These are phyloP conservation scores for Camelina laxa DNA, from an alignment of 345 rosid genomes.

Conservation along the genomic window DNA sequence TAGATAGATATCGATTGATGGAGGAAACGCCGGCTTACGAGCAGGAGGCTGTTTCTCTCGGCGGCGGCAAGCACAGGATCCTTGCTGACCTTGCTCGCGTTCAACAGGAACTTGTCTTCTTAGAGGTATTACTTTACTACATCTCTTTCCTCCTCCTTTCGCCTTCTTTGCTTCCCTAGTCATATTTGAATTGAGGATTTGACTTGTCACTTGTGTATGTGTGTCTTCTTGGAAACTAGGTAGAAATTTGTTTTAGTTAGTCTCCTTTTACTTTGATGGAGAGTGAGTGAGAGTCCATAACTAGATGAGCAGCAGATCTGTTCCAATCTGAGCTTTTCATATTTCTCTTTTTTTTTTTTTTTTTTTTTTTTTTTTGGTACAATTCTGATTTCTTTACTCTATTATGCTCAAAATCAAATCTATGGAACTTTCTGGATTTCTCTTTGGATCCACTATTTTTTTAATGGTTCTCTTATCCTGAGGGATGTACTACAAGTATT, in stretches of 20 bases:
- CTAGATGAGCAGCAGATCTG: not conserved
- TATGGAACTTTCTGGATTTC: not conserved
- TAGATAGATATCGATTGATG: not conserved
- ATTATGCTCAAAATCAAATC: not conserved
- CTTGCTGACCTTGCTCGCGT: slow-evolving; percentile 76
- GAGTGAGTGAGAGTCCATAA: not conserved
- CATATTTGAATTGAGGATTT: not conserved
- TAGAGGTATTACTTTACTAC: slow-evolving; percentile 51
- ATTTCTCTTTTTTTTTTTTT: not conserved
- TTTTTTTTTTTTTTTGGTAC: not conserved
- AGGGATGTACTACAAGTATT: too few relatives aligned
- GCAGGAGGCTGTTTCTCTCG: slow-evolving; percentile 37
- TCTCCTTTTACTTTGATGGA: too few relatives aligned
- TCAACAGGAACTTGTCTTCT: slow-evolving; percentile 66
- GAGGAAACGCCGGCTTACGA: slow-evolving; percentile 26
- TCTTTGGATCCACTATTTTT: not conserved
- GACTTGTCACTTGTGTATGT: not conserved
- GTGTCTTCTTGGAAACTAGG: not conserved
- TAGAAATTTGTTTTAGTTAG: not conserved
- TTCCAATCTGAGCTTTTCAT: not conserved
- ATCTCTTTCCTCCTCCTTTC: not conserved
- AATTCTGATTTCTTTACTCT: not conserved
- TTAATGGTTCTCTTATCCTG: too few relatives aligned
- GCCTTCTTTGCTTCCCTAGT: too few relatives aligned
- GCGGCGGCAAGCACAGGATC: slow-evolving; percentile 68